A percentile compares a stretch with the other conserved stretches of the same genome.
These are phyloP conservation scores for Przewalskia tangutica DNA, from an alignment of 257 asterid species.

Conservation along the genomic window DNA sequence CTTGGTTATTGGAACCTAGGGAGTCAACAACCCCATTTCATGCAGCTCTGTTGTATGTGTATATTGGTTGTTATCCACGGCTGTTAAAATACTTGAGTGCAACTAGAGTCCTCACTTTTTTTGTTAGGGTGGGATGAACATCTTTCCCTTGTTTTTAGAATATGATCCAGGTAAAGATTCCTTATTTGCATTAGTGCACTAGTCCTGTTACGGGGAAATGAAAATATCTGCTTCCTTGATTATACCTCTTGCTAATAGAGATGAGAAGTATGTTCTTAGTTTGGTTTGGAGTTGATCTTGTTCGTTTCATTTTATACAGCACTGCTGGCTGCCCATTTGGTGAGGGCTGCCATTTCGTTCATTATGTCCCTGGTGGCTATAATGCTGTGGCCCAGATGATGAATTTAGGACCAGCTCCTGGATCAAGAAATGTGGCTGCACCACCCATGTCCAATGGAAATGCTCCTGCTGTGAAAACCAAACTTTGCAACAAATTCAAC, in stretches of 20 bases:
- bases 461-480: slow-evolving; percentile 42
- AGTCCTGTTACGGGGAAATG: neutral
- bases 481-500: slow-evolving; percentile 67
- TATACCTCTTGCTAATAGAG: neutral
- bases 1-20: neutral
- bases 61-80: neutral
- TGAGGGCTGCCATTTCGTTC: slow-evolving; percentile 89
- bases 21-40: neutral
- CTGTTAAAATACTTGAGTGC: neutral
- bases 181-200: neutral
- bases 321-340: slow-evolving; percentile 61
- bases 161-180: neutral
- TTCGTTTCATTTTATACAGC: slow-evolving; percentile 28
- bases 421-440: slow-evolving; percentile 25
- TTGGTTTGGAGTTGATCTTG: neutral
- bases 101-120: neutral
- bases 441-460: slow-evolving; percentile 44
- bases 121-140: neutral
- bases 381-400: slow-evolving; percentile 77
- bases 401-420: slow-evolving; percentile 63
- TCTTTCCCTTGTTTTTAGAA: neutral
- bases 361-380: slow-evolving; percentile 79
- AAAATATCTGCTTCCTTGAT: neutral
- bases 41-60: neutral
- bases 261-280: neutral